A percentile compares a stretch with the other conserved stretches of the same genome.
These are phyloP conservation scores for Thermoascus crustaceus DNA, from an alignment of 2,329 filamentous ascomycete genomes.

Conservation along the genomic window DNA sequence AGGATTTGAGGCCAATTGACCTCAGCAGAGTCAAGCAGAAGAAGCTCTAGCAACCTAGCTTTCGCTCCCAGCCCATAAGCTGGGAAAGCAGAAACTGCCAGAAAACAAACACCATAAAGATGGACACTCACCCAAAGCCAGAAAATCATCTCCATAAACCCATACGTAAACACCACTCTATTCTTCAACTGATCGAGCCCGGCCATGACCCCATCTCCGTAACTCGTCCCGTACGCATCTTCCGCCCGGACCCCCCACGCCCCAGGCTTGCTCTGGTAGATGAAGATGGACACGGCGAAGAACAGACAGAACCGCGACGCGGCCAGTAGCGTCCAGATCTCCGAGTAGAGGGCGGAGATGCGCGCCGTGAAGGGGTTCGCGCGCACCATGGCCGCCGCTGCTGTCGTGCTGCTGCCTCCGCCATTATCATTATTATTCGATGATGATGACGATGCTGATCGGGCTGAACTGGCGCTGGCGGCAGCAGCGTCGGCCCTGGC, in stretches of 20 bases:
- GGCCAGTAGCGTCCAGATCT: slow-evolving; percentile 31
- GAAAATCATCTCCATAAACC: slow-evolving; percentile 70
- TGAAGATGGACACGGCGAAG: slow-evolving; percentile 29
- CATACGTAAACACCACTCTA: slow-evolving; percentile 73
- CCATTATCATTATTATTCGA: too few species aligned
- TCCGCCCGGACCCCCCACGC: slow-evolving; percentile 17
- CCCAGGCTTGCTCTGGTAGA: slow-evolving; percentile 26
- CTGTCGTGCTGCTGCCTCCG: too few species aligned
- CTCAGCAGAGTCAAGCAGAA: not conserved
- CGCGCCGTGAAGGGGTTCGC: slow-evolving; percentile 18
- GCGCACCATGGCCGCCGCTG: slow-evolving; percentile 11
- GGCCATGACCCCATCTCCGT: slow-evolving; percentile 15
- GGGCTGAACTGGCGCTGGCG: slow-evolving; percentile 6
- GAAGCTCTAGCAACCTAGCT: too few species aligned
- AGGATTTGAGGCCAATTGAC: not conserved
- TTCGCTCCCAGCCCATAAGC: too few species aligned
- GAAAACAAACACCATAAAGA: not conserved
- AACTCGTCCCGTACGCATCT: slow-evolving; percentile 11
- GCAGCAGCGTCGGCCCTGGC: slow-evolving; percentile 59
- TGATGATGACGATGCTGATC: too few species aligned
- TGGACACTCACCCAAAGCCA: slow-evolving; percentile 69
- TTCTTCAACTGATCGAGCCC: slow-evolving; percentile 67
- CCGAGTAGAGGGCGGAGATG: slow-evolving; percentile 27
- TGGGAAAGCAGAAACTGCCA: too few species aligned
- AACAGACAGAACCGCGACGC: slow-evolving; percentile 28